These are phyloP conservation scores for Xylaria curta DNA, from an alignment of 495 filamentous ascomycete species.

Conservation along the genomic window DNA sequence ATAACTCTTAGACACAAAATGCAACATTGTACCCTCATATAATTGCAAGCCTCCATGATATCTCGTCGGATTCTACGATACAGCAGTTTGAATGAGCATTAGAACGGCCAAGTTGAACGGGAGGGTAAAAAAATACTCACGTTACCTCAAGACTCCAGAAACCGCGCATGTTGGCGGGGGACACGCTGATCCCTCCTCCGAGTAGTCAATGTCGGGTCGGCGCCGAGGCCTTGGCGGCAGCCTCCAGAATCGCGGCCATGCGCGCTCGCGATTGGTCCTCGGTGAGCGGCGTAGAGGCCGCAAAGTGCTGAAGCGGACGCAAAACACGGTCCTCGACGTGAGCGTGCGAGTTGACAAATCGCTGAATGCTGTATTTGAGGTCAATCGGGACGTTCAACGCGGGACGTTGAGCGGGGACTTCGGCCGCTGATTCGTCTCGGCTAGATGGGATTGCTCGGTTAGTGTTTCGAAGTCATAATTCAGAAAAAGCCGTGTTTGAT, in stretches of 20 bases:
- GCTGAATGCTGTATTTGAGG: conserved; percentile 36
- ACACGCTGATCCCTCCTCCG: not conserved
- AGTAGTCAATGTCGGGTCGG: conserved; percentile 20
- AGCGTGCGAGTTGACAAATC: conserved; percentile 39
- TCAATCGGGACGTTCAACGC: conserved; percentile 36
- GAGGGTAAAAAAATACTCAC: not conserved
- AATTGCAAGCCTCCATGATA: not conserved
- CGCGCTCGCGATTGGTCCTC: conserved; percentile 37
- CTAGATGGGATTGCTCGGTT: conserved; percentile 16
- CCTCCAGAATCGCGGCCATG: conserved; percentile 36
- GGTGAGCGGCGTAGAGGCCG: conserved; percentile 34
- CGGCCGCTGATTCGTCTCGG: conserved; percentile 27
- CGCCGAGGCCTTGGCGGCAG: conserved; percentile 8
- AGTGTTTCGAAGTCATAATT: not conserved
- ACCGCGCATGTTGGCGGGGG: not conserved
- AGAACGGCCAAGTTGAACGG: not conserved
- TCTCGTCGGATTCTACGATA: not conserved
- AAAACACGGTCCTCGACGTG: conserved; percentile 36
- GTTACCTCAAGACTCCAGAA: not conserved
- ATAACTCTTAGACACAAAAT: not conserved
- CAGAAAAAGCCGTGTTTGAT: not conserved
- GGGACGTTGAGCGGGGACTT: conserved; percentile 27
- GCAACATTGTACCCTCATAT: not conserved
- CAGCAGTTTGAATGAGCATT: not conserved
- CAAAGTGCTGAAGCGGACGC: conserved; percentile 27